Evolutionary conservation across 2,329 filamentous ascomycete species (phyloP), one percentile per base, ranked within the genome.

Genomic region (Aspergillus proliferans): DNA sequence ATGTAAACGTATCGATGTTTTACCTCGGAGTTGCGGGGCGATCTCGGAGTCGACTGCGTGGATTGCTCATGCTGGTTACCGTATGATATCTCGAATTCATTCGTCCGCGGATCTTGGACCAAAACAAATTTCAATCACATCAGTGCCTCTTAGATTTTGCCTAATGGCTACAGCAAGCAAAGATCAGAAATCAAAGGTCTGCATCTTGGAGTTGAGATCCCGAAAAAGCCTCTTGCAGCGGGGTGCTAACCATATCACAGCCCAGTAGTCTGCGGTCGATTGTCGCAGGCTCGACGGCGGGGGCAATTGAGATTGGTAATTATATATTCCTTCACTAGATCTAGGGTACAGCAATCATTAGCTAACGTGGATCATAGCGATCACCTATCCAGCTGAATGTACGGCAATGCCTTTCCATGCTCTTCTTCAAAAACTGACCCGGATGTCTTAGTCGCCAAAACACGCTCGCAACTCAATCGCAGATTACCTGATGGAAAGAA

Each of bases 311-410:
- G 74, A 97, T 97, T 69, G 83, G 87, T 91, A 76, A 59, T 73
- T 36, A 40, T 40, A 40, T 18, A 19, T 12, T 22, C 38, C 2
- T 6, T 22, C 9, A 10, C 6, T 22, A 10, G 10, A n/a, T 21
- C 6, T 4, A 30, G 4, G 26, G 26, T 12, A 12, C 40, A 43
- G 18, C 40, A 42, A 33, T 26, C 6, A 14, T 33, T 34, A 44
- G 49, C 60, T 66, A 63, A 69, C 47, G 40, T n/a, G 34, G n/a
- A 4, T 38, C 22, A 43, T 44, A 85, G 82, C 90, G 53, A 94
- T 95, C 61, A 95, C 91, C 55, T 96, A 95, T 71, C 91, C 91
- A 49, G 90, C 90, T 63, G 91, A 96, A 72, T 95, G 87, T 90
- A 82, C 60, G 79, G 15, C 6, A 28, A 9, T 24, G 34, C 3